Percentiles rank a stretch among this genome's conserved stretches.
Conservation (phyloP, 2,329 filamentous ascomycete species). For the Ophiognomonia clavigignenti-juglandacearum region DNA sequence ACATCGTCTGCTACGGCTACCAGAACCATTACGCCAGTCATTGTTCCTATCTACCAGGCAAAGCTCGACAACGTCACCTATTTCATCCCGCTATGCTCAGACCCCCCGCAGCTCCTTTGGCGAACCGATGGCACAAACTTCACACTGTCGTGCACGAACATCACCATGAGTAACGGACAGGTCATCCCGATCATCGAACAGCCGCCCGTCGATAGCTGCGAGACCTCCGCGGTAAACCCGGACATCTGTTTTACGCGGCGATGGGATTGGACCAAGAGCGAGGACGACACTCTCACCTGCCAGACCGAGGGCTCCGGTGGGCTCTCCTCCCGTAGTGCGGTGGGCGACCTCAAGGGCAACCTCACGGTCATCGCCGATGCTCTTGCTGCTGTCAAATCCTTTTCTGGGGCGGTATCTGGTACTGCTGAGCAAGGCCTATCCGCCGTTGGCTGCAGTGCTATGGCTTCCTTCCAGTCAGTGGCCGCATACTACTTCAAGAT, state of each 20-base stretch:
- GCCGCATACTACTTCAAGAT: slow-evolving; percentile 4
- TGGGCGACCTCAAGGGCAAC: neutral
- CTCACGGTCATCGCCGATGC: slow-evolving; percentile 1
- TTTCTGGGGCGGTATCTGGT: neutral
- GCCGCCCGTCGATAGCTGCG: neutral
- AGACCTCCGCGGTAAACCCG: neutral
- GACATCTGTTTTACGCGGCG: slow-evolving; percentile 1
- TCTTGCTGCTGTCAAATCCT: neutral
- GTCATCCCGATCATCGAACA: neutral
- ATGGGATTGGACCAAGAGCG: neutral
- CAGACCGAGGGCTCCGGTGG: neutral
- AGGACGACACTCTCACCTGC: neutral
- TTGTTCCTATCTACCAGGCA: slow-evolving; percentile 1
- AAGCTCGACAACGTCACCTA: neutral
- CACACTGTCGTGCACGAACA: neutral
- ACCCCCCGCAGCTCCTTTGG: slow-evolving; percentile 4
- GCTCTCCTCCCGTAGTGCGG: neutral
- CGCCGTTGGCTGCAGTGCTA: slow-evolving; percentile 2
- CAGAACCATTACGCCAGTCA: neutral
- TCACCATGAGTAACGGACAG: neutral
- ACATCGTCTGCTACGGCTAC: no score
- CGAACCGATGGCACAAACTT: neutral
- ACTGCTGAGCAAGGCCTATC: slow-evolving; percentile 1
- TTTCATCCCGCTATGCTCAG: slow-evolving; percentile 1
- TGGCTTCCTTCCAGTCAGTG: slow-evolving; percentile 1